Percentiles rank a stretch among this genome's conserved stretches.
Conservation (phyloP, 2,329 filamentous ascomycete species). For the Fusarium tricinctum region DNA sequence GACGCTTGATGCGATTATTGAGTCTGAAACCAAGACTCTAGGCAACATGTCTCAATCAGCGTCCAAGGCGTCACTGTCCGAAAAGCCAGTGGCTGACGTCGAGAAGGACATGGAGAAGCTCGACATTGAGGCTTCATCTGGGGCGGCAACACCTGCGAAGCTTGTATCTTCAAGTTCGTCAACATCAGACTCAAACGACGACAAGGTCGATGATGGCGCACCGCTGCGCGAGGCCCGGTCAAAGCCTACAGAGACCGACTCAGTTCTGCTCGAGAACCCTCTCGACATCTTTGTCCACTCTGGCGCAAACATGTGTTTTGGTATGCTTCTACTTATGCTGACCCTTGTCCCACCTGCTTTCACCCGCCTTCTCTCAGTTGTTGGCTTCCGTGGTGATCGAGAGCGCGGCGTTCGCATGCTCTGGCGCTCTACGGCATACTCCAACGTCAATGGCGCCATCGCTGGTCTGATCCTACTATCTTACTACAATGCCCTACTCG, state of each 20-base stretch:
- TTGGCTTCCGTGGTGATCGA: constrained; percentile 92
- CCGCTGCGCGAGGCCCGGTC: constrained; percentile 46
- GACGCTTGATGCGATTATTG: constrained; percentile 82
- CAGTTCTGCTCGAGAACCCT: constrained; percentile 77
- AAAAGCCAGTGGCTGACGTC: constrained; percentile 43
- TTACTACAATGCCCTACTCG: constrained; percentile 90
- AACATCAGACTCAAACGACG: constrained; percentile 35
- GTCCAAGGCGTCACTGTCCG: constrained; percentile 14
- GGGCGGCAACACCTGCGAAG: constrained; percentile 59
- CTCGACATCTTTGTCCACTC: constrained; percentile 92
- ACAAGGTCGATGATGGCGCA: constrained; percentile 41
- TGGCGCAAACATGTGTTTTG: constrained; percentile 90
- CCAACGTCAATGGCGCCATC: constrained; percentile 93
- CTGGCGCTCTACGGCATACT: constrained; percentile 88
- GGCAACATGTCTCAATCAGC: constrained; percentile 24
- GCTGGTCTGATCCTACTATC: constrained; percentile 83
- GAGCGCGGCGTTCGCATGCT: constrained; percentile 86
- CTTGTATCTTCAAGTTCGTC: constrained; percentile 35
- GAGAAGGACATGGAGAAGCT: constrained; percentile 54
- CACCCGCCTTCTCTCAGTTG: constrained; percentile 85
- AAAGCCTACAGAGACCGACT: constrained; percentile 66
- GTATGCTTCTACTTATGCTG: constrained; percentile 86
- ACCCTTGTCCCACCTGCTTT: constrained; percentile 94
- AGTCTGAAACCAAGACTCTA: constrained; percentile 73
- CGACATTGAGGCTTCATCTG: constrained; percentile 53